Base-by-base conservation (phyloP, 768 basidiomycete species). In the Auricularia cornea region DNA sequence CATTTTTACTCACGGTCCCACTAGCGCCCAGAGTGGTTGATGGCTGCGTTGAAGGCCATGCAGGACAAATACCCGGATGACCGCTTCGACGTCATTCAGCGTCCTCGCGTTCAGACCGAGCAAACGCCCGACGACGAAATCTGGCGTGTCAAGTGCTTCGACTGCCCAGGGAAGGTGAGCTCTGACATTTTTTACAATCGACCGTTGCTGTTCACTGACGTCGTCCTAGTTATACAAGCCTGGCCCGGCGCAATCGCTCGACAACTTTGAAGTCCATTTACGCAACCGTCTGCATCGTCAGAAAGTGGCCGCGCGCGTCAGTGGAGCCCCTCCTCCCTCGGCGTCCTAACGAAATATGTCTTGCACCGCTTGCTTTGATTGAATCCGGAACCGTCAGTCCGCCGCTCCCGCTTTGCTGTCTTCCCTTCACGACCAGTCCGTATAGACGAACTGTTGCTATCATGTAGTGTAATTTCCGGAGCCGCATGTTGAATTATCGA, bases 211-310 rank as follows among this genome's bases (percentile, higher is more conserved):
- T 68, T 35, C 32, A 1, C 65, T 65, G 60, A 16, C 40, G 35
- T 62, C 59, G 60, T 63, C 51, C 69, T 38, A 94, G 87, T 74
- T 97, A 63, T 98, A 97, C 79, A 92, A 89, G 68, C 87, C 94
- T 54, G 95, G 95, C 56, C 92, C 92, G 12, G 88, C 83, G 8
- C 88, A 95, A 75, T 90, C 91, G 12, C 75, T 98, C 59, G 79
- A 82, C 29, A 97, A 98, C 72, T 98, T 94, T 68, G 90, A 94
- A 71, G 89, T 97, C 12, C 96, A 99, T 77, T 77, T 99, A 61
- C 88, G 85, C 78, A 93, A 94, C 69, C 83, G 90, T 59, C 82
- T 84, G 71, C 92, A 94, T 74, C 85, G 91, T 41, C 80, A 83
- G 66, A 83, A 85, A 60, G 91, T 93, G 33, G 85, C 83, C 68